Evolutionary conservation across 164 flowering plant genomes (phyloP), one percentile per base, ranked within the genome.

Genomic region (Sextonia rubra): DNA sequence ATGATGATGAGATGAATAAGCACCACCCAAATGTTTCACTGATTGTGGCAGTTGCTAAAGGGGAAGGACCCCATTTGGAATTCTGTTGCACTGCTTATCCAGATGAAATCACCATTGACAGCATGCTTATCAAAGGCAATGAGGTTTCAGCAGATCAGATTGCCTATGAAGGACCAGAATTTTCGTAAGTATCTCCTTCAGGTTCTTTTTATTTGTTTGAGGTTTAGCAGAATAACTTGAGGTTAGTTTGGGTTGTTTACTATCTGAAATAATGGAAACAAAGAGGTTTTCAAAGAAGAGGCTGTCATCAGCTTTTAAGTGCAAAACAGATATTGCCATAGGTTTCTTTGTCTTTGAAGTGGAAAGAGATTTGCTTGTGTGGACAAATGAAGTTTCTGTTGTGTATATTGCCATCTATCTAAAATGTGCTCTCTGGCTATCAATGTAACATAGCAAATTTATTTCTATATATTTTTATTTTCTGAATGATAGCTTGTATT

Each of bases 161-260:
- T 47, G 56, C 75, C 8, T 80, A 80, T 27, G 74, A 80, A 47
- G 82, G 82, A 17, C 82, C 74, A 23, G 71, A 71, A 17, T 80
- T 80, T 69, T 60, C 61, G 82, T 76, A 65, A 77, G 82, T 77
- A 64, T 65, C 15, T 24, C 8, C 18, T 66, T 66, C 26, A 27
- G n/a, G n/a, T 47, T 20, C 52, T 11, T 47, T 47, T 62, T 22
- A 23, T 71, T 44, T 71, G 47, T 62, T 61, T 62, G 64, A 64
- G 29, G 44, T 64, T 64, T 7, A 52, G 52, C 8, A 27, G 5
- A 37, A 37, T 11, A 29, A 64, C 47, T 64, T 17, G 64, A 61
- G 24, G 64, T 14, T 8, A 64, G 47, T 47, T 30, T 64, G 68
- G 68, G 24, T 6, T 3, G 29, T 30, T 62, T 23, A 29, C 26